Conservation (phyloP, 2,329 filamentous ascomycete genomes). For the Sclerotinia glacialis region DNA sequence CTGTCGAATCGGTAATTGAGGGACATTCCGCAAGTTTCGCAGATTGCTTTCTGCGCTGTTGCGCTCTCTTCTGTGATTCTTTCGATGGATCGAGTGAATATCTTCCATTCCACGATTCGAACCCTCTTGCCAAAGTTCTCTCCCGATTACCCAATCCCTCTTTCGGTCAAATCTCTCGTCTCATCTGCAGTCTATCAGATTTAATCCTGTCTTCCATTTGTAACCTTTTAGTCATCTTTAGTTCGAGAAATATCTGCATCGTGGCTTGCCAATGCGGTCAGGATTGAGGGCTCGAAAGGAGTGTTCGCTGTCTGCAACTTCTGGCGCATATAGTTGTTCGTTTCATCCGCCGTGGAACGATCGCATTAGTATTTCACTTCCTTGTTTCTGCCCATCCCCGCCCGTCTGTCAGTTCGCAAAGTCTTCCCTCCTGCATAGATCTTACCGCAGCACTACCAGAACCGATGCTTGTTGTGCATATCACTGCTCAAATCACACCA, state of each 20-base stretch:
- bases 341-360: not conserved
- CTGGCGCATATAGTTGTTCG: not conserved
- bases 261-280: not conserved
- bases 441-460: not conserved
- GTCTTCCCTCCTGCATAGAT: too few relatives aligned
- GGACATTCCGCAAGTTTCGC: not conserved
- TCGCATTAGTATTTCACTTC: not conserved
- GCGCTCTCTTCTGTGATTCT: not conserved
- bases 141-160: not conserved
- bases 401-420: not conserved
- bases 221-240: not conserved
- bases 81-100: not conserved
- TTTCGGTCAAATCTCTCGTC: not conserved
- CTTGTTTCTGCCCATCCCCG: not conserved
- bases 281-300: not conserved
- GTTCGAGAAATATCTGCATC: not conserved
- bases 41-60: not conserved
- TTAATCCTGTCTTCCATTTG: not conserved
- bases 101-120: not conserved
- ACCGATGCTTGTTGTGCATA: too few relatives aligned
- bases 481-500: not conserved
- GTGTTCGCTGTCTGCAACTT: not conserved
- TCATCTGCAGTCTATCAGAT: not conserved
- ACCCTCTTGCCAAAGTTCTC: not conserved
- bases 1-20: not conserved